Evolutionary conservation across 495 filamentous ascomycete species (phyloP).

Genomic region (Xylaria curta): DNA sequence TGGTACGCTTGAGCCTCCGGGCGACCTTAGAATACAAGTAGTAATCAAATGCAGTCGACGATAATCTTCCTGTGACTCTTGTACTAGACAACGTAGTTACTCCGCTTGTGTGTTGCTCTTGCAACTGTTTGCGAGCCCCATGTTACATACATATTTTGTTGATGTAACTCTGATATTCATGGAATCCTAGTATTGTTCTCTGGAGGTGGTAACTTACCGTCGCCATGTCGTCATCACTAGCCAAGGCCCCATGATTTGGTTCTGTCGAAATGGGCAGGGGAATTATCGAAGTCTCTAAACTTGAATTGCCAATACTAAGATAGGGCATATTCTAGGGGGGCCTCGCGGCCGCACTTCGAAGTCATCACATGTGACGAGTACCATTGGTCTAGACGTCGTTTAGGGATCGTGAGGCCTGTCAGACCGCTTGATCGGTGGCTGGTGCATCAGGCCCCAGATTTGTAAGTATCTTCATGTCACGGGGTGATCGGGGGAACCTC

Average conservation of each 20-base stretch:
- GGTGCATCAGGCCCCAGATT: neutral
- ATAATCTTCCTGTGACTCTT: neutral
- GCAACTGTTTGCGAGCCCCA: neutral
- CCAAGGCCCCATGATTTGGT: neutral
- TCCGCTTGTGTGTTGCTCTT: neutral
- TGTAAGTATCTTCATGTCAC: neutral
- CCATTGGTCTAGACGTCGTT: neutral
- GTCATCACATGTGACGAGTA: neutral
- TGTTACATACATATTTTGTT: neutral
- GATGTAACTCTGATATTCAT: neutral
- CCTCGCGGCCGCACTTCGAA: neutral
- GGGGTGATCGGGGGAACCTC: neutral
- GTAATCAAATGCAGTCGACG: neutral
- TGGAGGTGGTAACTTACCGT: neutral
- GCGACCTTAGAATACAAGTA: too few relatives aligned
- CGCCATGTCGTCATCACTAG: neutral
- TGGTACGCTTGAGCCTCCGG: neutral
- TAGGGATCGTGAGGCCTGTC: slow-evolving; percentile 1
- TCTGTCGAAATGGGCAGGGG: neutral
- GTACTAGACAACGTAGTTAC: too few relatives aligned
- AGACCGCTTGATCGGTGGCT: neutral
- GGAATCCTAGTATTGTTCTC: neutral
- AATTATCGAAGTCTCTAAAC: neutral
- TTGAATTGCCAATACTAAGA: neutral
- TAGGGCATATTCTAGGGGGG: neutral